Evolutionary conservation across 179 eudicot genomes (phyloP), one percentile per base, ranked within the genome.

Genomic region (Vitellaria paradoxa): DNA sequence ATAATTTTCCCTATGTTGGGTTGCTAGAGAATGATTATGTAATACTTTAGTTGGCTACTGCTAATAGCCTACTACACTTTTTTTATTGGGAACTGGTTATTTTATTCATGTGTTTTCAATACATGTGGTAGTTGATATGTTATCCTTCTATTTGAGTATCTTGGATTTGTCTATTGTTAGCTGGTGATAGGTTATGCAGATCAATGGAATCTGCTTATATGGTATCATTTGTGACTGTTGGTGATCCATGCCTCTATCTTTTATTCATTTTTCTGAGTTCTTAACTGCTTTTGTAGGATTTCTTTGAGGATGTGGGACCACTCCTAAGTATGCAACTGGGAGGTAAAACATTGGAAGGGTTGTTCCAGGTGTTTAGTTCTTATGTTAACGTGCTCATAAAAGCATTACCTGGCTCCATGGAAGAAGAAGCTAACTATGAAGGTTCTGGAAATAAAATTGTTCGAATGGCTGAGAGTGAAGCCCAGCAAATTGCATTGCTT

Each of bases 251-350:
- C 53, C 50, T 72, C 52, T 9, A 42, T 61, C 50, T 57, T 20
- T 18, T 4, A 42, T 23, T 20, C n/a, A 9, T 52, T 49, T 50
- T 50, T 9, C 57, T 65, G 60, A 26, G 79, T 12, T 62, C 61
- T 60, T 21, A 17, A 45, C 23, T 56, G 46, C 40, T 59, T 72
- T 76, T 84, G 68, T 88, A 95, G 99, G 97, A 95, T 80, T 93
- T 95, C 78, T 91, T 95, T 76, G 97, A 93, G 76, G 99, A 95
- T 82, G 99, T 95, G 76, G 97, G 91, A 66, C 95, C 99, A 69
- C 91, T 95, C 18, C 86, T 88, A 70, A 89, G 92, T 76, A 90
- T 93, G 97, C 97, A 95, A 74, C 81, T 95, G 79, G 97, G 97
- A 49, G 92, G 93, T 77, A 91, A 88, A 85, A 91, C 95, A 60